Base-by-base conservation (phyloP, 1,284 basidiomycete genomes). In the Chondrostereum purpureum region DNA sequence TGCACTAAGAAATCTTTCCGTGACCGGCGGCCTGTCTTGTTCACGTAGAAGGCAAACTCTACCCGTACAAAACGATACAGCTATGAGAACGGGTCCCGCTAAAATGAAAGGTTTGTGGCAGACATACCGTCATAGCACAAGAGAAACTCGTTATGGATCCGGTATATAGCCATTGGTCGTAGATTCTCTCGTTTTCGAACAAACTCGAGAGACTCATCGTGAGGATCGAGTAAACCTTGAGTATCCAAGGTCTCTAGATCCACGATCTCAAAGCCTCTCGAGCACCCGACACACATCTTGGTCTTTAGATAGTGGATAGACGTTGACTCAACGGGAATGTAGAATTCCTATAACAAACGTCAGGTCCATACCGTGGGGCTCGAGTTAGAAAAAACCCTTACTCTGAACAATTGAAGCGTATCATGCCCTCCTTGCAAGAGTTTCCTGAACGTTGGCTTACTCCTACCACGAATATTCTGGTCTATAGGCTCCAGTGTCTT, bases 31-130 rank as follows among this genome's bases (percentile, higher is more conserved):
- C 96, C 96, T 54, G 86, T 95, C 72, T 92, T 93, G 67, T 98
- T 96, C 57, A 99, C 92, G 66, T 97, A 99, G 63, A 99, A 98
- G 0, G 96, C 95, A 62, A 97, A 98, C 67, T 98, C 95, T 93
- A 59, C 27, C 41, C 31, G 8, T 43, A 36, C 17, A 14, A n/a
- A 46, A 49, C 34, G 56, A 44, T 31, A 14, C 24, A 50, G 3
- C 13, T n/a, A 47, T 20, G 18, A 17, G 31, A 31, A 37, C 35
- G 42, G 35, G 18, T 2, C 27, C 23, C 17, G 44, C 46, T 20
- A 19, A 35, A 27, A 27, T 18, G n/a, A n/a, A n/a, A n/a, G n/a
- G n/a, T n/a, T n/a, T n/a, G n/a, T n/a, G n/a, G n/a, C n/a, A n/a
- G 27, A 68, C 79, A 59, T 53, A 93, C 92, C 92, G 66, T 98